These are phyloP conservation scores for Hypseocharis bilobata DNA, from an alignment of 441 rosid species.

Conservation along the genomic window DNA sequence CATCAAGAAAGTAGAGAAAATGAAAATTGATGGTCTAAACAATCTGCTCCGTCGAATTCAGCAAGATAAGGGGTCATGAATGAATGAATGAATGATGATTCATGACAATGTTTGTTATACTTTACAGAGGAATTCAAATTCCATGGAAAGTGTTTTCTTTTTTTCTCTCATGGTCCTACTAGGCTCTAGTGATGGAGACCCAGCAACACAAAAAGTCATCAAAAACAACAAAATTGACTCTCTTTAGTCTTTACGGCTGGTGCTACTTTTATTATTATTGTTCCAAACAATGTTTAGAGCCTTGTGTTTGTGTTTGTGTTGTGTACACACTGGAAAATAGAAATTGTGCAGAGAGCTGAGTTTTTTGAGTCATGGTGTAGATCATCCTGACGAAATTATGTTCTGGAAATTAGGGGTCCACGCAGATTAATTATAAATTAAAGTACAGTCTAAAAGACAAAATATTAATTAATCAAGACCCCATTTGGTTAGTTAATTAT, in stretches of 20 bases:
- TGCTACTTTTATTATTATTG: too few relatives aligned
- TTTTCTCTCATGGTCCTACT: too few relatives aligned
- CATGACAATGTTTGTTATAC: too few relatives aligned
- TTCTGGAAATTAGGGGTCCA: neutral
- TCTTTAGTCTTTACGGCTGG: too few relatives aligned
- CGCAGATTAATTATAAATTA: neutral
- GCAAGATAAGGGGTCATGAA: too few relatives aligned
- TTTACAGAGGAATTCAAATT: too few relatives aligned
- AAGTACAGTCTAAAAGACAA: neutral
- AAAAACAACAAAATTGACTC: too few relatives aligned
- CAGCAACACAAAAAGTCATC: too few relatives aligned
- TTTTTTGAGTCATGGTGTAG: neutral
- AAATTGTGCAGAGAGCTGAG: neutral
- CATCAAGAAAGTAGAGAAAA: neutral
- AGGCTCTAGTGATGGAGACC: too few relatives aligned
- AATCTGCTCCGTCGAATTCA: constrained; percentile 1
- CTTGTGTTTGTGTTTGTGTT: neutral
- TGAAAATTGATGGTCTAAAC: neutral
- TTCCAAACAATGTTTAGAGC: neutral
- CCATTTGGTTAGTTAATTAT: too few relatives aligned
- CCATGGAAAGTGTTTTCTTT: too few relatives aligned
- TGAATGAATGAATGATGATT: neutral
- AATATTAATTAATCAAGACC: neutral
- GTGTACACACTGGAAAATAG: neutral
- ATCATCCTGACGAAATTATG: neutral